phyloP scores from a whole-genome alignment of 2,329 filamentous ascomycete species.

The Clathrospora elynae region DNA sequence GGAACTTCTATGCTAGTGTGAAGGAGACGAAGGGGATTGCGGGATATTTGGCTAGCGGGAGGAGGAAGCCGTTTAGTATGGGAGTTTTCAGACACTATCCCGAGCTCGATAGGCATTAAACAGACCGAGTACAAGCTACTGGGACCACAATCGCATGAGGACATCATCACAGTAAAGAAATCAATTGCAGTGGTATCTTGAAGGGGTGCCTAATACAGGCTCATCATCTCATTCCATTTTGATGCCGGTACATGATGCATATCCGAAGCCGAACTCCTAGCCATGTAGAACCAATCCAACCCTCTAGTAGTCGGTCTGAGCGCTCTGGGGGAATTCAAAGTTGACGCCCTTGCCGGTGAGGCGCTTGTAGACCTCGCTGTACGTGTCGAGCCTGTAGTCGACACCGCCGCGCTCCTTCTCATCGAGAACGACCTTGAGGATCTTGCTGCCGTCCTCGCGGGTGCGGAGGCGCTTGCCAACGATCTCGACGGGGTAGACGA shows the following conservation, averaged over 20 bases:
- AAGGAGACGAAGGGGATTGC: slow-evolving; percentile 68
- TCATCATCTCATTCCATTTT: slow-evolving; percentile 49
- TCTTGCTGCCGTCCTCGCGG: slow-evolving; percentile 98
- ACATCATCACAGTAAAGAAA: slow-evolving; percentile 36
- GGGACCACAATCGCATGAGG: background rate
- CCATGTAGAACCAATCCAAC: slow-evolving; percentile 37
- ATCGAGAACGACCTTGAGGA: slow-evolving; percentile 98
- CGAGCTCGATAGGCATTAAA: slow-evolving; percentile 66
- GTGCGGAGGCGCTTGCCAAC: slow-evolving; percentile 98
- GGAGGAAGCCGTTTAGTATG: slow-evolving; percentile 64
- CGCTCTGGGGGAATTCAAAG: slow-evolving; percentile 97
- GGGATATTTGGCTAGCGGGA: slow-evolving; percentile 69
- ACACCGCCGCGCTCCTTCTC: slow-evolving; percentile 99
- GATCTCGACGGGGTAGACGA: slow-evolving; percentile 99
- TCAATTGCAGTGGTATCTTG: slow-evolving; percentile 49
- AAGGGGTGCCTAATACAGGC: slow-evolving; percentile 35
- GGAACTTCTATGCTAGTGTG: slow-evolving; percentile 64
- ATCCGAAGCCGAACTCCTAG: slow-evolving; percentile 47
- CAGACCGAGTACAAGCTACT: background rate
- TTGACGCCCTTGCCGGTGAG: slow-evolving; percentile 94
- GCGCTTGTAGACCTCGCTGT: slow-evolving; percentile 98
- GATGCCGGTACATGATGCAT: slow-evolving; percentile 49
- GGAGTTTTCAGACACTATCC: slow-evolving; percentile 76
- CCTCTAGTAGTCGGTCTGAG: slow-evolving; percentile 78
- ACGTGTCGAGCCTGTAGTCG: slow-evolving; percentile 99